Conservation (phyloP, 441 rosid genomes). For the Populus hybrid region DNA sequence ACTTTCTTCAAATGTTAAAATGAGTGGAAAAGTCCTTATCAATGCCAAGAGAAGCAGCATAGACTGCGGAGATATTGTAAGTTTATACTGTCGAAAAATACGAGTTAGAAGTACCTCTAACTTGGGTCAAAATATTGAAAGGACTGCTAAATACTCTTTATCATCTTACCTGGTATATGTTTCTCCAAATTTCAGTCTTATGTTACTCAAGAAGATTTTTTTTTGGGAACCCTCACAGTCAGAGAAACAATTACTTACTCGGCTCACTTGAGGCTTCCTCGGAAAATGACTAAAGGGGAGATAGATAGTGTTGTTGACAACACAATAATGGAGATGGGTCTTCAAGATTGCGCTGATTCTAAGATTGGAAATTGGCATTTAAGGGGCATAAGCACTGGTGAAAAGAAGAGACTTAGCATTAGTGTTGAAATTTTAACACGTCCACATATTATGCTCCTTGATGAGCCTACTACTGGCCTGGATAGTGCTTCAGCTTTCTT, state of each 20-base stretch:
- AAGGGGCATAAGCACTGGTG: no score
- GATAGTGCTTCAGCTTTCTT: no score
- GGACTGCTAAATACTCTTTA: not conserved
- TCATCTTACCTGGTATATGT: not conserved
- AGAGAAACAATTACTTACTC: not conserved
- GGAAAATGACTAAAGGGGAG: not conserved
- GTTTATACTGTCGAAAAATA: slow-evolving; percentile 27
- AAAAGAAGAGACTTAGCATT: no score
- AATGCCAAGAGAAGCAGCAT: slow-evolving; percentile 61
- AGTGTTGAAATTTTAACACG: no score
- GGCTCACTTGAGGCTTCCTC: not conserved
- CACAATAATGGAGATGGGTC: slow-evolving; percentile 27
- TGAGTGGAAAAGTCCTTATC: slow-evolving; percentile 67
- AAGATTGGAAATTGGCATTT: no score
- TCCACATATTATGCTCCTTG: no score
- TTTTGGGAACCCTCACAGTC: not conserved
- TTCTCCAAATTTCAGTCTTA: not conserved
- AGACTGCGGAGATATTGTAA: slow-evolving; percentile 50
- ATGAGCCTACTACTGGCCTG: no score
- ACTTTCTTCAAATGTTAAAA: slow-evolving; percentile 59
- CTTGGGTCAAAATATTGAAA: not conserved
- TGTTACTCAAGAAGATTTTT: slow-evolving; percentile 1
- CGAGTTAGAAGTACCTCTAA: not conserved
- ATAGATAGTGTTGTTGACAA: slow-evolving; percentile 22
- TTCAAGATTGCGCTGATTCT: no score